These are phyloP conservation scores for Luffa acutangula DNA, from an alignment of 306 rosid genomes.

Conservation along the genomic window DNA sequence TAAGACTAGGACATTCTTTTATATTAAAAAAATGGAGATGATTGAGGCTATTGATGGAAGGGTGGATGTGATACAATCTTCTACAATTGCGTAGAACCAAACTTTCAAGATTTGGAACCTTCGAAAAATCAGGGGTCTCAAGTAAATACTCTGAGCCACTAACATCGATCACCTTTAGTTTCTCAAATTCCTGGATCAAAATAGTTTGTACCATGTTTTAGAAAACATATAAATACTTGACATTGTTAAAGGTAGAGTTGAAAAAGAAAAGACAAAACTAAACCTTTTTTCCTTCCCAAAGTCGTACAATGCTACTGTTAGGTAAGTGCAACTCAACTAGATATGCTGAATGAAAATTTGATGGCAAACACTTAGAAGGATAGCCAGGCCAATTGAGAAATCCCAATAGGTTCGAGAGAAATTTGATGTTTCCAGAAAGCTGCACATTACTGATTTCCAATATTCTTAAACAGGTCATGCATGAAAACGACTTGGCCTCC, in stretches of 20 bases:
- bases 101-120: slow-evolving; percentile 12
- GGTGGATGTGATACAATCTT: slow-evolving; percentile 5
- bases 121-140: slow-evolving; percentile 4
- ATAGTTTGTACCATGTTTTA: not conserved
- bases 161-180: slow-evolving; percentile 2
- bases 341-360: not conserved
- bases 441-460: not conserved
- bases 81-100: slow-evolving; percentile 14
- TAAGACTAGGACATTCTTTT: not conserved
- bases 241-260: not conserved
- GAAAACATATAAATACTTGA: not conserved
- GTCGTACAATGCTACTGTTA: not conserved
- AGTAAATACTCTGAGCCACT: slow-evolving; percentile 3
- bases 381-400: not conserved
- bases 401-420: not conserved
- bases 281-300: slow-evolving; percentile 9
- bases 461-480: not conserved
- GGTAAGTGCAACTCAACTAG: not conserved
- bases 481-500: not conserved
- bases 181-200: not conserved
- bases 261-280: not conserved
- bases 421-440: not conserved
- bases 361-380: not conserved
- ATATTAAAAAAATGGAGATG: slow-evolving; percentile 3
- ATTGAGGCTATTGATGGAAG: not conserved